Percentiles rank a stretch among this genome's conserved stretches.
Evolutionary conservation across 805 yeast species (phyloP).

Genomic region (Metschnikowia kofuensis): DNA sequence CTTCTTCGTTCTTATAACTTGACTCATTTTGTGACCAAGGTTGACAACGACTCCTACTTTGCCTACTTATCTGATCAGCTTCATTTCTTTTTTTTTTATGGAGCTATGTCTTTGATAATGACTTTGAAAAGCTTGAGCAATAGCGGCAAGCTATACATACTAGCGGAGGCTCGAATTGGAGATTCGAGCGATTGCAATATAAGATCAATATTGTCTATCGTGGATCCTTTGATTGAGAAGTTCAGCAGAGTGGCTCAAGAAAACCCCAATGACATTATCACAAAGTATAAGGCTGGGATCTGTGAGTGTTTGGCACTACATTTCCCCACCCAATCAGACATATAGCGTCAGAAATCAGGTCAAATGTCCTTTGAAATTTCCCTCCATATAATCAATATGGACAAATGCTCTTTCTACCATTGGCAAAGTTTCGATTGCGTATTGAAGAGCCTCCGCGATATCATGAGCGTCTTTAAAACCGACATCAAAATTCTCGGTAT

Average conservation of each 20-base stretch:
- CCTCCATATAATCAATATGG: conserved; percentile 63
- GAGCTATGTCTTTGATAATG: conserved; percentile 37
- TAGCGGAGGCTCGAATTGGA: neutral
- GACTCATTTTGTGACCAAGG: conserved; percentile 37
- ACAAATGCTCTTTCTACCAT: conserved; percentile 80
- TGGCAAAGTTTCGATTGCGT: conserved; percentile 74
- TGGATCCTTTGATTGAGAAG: conserved; percentile 25
- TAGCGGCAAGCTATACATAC: conserved; percentile 8
- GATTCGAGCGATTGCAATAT: neutral
- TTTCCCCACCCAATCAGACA: conserved; percentile 7
- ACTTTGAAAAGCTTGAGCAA: conserved; percentile 15
- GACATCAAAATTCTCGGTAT: conserved; percentile 40
- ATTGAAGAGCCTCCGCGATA: conserved; percentile 77
- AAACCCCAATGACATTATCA: conserved; percentile 28
- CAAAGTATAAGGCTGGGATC: conserved; percentile 28
- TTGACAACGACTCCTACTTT: conserved; percentile 54
- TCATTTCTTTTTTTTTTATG: conserved; percentile 49
- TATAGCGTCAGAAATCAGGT: conserved; percentile 13
- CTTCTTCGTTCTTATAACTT: conserved; percentile 42
- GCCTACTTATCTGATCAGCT: conserved; percentile 71
- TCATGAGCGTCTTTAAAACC: conserved; percentile 70
- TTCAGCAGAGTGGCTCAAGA: conserved; percentile 27
- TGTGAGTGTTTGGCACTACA: conserved; percentile 7
- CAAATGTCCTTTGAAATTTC: conserved; percentile 42
- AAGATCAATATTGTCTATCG: conserved; percentile 11